These are phyloP conservation scores for Psilocybe tampanensis DNA, from an alignment of 768 basidiomycete genomes.

Conservation along the genomic window DNA sequence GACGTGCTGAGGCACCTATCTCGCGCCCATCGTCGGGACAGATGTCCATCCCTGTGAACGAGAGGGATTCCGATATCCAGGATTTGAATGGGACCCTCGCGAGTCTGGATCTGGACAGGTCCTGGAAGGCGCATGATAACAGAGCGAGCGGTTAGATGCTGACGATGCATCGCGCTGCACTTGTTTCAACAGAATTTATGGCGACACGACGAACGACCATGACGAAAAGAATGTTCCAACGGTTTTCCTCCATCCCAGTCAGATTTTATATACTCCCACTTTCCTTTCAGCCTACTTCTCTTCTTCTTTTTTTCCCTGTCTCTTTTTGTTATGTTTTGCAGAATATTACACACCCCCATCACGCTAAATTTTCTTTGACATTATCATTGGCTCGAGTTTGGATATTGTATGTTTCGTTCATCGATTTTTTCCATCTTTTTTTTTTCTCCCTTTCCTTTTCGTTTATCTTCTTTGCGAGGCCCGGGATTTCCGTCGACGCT, in stretches of 20 bases:
- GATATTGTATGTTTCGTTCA: slow-evolving; percentile 13
- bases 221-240: slow-evolving; percentile 12
- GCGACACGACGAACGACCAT: slow-evolving; percentile 5
- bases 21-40: slow-evolving; percentile 59
- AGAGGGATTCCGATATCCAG: slow-evolving; percentile 55
- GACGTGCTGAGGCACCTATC: slow-evolving; percentile 48
- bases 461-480: neutral
- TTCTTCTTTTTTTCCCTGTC: too few species aligned
- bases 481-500: neutral
- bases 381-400: slow-evolving; percentile 6
- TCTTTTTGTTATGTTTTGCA: slow-evolving; percentile 21
- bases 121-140: slow-evolving; percentile 29
- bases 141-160: slow-evolving; percentile 3
- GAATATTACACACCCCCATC: slow-evolving; percentile 31
- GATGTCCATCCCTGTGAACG: slow-evolving; percentile 25
- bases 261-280: slow-evolving; percentile 5
- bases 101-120: slow-evolving; percentile 63
- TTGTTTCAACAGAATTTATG: neutral
- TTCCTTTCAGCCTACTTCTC: slow-evolving; percentile 4
- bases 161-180: too few species aligned
- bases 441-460: neutral
- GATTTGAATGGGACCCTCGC: slow-evolving; percentile 80
- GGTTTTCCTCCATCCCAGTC: neutral
- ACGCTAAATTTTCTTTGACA: slow-evolving; percentile 29
- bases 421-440: slow-evolving; percentile 2